Evolutionary conservation across 2,329 filamentous ascomycete species (phyloP).

Genomic region (Neopestalotiopsis sp.): DNA sequence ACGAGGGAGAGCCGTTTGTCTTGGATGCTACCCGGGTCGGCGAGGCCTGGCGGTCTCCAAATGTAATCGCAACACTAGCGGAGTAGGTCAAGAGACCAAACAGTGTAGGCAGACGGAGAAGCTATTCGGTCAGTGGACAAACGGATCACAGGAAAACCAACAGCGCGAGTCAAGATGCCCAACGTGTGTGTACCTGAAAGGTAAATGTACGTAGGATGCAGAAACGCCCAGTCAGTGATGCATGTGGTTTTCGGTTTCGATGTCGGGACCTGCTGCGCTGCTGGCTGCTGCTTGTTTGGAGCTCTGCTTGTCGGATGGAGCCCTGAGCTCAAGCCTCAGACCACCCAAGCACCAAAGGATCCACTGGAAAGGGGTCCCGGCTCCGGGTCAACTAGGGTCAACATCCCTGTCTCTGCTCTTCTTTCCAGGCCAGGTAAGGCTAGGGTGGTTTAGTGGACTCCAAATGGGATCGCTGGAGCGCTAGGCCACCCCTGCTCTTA

Average conservation of each 20-base stretch:
- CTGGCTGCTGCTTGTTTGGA: background rate
- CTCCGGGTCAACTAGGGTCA: background rate
- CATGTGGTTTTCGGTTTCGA: background rate
- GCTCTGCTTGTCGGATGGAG: conserved; percentile 5
- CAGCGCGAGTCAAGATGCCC: conserved; percentile 4
- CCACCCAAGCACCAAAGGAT: background rate
- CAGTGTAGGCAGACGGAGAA: background rate
- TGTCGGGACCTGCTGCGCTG: background rate
- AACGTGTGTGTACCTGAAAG: conserved; percentile 27
- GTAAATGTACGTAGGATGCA: conserved; percentile 23
- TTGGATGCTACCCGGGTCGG: background rate
- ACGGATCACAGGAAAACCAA: background rate
- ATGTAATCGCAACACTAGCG: background rate
- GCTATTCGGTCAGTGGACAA: background rate
- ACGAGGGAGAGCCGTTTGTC: background rate
- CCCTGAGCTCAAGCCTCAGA: conserved; percentile 3
- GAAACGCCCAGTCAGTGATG: conserved; percentile 4
- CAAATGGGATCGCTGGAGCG: too few species aligned
- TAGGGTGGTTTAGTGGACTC: background rate
- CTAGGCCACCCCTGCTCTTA: background rate
- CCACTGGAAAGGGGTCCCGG: conserved; percentile 5
- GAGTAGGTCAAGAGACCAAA: background rate
- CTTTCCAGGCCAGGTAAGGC: background rate
- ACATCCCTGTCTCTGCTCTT: background rate
- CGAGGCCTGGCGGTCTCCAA: background rate